phyloP scores from a whole-genome alignment of 2,329 filamentous ascomycete genomes.

The Raffaelea albimanens region DNA sequence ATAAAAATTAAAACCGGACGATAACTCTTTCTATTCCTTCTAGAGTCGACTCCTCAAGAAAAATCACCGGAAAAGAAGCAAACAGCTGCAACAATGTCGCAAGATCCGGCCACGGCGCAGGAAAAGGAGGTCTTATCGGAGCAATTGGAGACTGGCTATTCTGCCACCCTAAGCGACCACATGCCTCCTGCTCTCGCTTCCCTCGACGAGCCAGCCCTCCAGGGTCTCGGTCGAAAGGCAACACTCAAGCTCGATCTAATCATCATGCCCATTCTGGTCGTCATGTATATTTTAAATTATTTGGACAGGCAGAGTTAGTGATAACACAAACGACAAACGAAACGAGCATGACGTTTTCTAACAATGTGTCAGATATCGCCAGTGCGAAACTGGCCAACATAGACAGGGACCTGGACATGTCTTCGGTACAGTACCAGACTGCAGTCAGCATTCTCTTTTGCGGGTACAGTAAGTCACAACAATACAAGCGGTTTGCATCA shows the following conservation, averaged over 20 bases:
- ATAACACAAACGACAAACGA: too few relatives aligned
- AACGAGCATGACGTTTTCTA: too few relatives aligned
- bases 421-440: slow-evolving; percentile 26
- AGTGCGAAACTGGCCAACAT: slow-evolving; percentile 23
- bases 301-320: slow-evolving; percentile 20
- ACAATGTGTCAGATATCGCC: too few relatives aligned
- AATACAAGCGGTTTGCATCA: too few relatives aligned
- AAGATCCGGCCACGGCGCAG: neutral
- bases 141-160: neutral
- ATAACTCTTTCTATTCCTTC: too few relatives aligned
- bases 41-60: too few relatives aligned
- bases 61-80: too few relatives aligned
- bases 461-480: slow-evolving; percentile 22
- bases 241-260: slow-evolving; percentile 16
- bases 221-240: neutral
- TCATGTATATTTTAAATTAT: slow-evolving; percentile 21
- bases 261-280: slow-evolving; percentile 16
- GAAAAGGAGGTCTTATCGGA: neutral
- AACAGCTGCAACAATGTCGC: too few relatives aligned
- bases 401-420: slow-evolving; percentile 20
- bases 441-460: slow-evolving; percentile 25
- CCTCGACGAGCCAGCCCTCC: neutral
- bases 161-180: neutral
- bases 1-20: too few relatives aligned
- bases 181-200: neutral